Evolutionary conservation across 192 early-diverging fungal species (phyloP).

Genomic region (Gaertneriomyces semiglobifer): DNA sequence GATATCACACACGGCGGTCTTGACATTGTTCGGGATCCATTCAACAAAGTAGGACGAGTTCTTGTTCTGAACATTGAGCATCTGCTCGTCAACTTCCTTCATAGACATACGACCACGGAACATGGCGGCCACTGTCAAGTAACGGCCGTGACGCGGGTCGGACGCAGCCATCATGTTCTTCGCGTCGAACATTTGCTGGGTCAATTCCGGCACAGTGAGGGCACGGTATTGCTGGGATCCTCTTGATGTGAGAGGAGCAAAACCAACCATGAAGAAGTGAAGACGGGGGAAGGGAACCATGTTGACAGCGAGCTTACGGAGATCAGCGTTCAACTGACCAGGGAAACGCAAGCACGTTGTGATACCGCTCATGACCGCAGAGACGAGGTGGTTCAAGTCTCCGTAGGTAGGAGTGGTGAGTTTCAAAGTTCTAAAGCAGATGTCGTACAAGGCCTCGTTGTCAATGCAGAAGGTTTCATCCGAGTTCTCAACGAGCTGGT

Average conservation of each 20-base stretch:
- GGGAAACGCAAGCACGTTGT: constrained; percentile 98
- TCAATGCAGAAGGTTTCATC: constrained; percentile 99
- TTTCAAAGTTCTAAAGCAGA: constrained; percentile 97
- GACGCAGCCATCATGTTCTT: constrained; percentile 99
- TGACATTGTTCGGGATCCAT: constrained; percentile 99
- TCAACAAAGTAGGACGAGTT: constrained; percentile 98
- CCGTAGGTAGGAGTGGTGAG: constrained; percentile 89
- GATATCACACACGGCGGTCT: constrained; percentile 88
- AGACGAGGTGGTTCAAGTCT: constrained; percentile 94
- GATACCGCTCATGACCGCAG: constrained; percentile 94
- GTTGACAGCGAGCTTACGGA: constrained; percentile 59
- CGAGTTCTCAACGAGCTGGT: constrained; percentile 98
- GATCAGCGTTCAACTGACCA: constrained; percentile 82
- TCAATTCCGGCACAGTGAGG: constrained; percentile 77
- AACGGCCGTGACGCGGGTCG: constrained; percentile 92
- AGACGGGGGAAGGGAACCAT: constrained; percentile 97
- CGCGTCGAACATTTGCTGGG: constrained; percentile 94
- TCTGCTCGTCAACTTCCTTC: constrained; percentile 98
- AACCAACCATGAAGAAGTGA: constrained; percentile 97
- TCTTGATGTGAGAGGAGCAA: constrained; percentile 87
- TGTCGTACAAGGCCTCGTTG: constrained; percentile 99
- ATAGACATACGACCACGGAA: constrained; percentile 95
- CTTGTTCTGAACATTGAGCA: constrained; percentile 93
- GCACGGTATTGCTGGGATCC: constrained; percentile 77
- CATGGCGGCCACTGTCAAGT: constrained; percentile 90